Evolutionary conservation across 345 rosid species (phyloP), one percentile per base, ranked within the genome.

Genomic region (Boechera stricta): DNA sequence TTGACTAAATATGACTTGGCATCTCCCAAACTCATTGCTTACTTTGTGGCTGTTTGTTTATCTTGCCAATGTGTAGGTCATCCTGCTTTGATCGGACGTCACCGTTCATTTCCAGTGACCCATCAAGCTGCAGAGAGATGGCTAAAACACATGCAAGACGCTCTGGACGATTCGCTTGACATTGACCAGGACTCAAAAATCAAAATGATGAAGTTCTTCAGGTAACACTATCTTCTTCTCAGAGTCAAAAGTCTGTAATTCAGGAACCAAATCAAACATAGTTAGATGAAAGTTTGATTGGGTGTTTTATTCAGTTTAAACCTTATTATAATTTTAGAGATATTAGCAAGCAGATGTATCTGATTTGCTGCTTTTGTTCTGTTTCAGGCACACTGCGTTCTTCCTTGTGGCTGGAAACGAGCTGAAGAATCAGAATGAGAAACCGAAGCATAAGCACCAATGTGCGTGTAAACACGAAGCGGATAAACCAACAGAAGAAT

Each of bases 331-430:
- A 60, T n/a, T 26, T 28, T 35, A 57, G 9, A 42, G 48, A 56
- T 56, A 12, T 64, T 49, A 51, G 39, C 28, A 4, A 72, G 3
- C 53, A 41, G 18, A 18, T 56, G 15, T 39, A 49, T 55, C 38
- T 33, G 53, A 38, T 38, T 24, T 11, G 38, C 53, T 64, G 55
- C 41, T 10, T 36, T 70, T 24, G 24, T 6, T 67, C 1, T 60
- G 16, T 73, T 67, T 63, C 85, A 91, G 98, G 86, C 98, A 91
- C 81, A 91, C 97, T 0, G 95, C 98, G 3, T 91, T 87, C 86
- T 91, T 91, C 81, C 97, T 93, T 35, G 98, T 93, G 75, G 97
- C 98, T 39, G 98, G 97, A 45, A 83, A 93, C 72, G 92, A 93
- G 79, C 60, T 93, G 87, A 89, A 93, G 87, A 84, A 82, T 72